Evolutionary conservation across 768 basidiomycete genomes (phyloP).

Genomic region (Megacollybia marginata): DNA sequence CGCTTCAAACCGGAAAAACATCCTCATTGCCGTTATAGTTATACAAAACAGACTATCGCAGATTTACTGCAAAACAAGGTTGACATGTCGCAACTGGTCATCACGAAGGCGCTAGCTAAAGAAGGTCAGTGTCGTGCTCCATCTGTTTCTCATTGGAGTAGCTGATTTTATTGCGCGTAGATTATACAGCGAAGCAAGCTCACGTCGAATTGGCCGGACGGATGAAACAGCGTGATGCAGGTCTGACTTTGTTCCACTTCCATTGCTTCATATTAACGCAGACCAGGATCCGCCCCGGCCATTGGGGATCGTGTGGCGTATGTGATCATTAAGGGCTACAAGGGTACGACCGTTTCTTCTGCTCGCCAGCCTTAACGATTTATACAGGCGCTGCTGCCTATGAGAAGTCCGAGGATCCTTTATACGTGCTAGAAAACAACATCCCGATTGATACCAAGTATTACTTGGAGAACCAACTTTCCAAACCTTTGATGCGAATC

Average conservation of each 20-base stretch:
- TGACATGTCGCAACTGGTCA: conserved; percentile 98
- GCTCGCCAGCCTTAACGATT: too few relatives aligned
- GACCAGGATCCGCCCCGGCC: conserved; percentile 86
- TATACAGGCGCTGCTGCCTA: conserved; percentile 85
- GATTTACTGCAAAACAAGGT: conserved; percentile 94
- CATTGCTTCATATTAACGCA: not conserved
- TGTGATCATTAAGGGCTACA: conserved; percentile 95
- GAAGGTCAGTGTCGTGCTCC: conserved; percentile 38
- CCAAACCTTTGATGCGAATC: conserved; percentile 94
- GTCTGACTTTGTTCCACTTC: conserved; percentile 19
- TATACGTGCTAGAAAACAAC: conserved; percentile 96
- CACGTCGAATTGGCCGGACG: conserved; percentile 93
- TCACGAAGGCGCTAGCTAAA: conserved; percentile 95
- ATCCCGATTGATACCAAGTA: conserved; percentile 97
- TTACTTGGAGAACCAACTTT: conserved; percentile 96
- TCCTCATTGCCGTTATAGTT: conserved; percentile 38
- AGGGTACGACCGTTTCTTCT: conserved; percentile 41
- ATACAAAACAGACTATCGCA: conserved; percentile 88
- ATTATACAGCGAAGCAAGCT: conserved; percentile 93
- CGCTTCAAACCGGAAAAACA: conserved; percentile 1
- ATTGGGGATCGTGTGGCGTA: conserved; percentile 98
- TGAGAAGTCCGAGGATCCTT: conserved; percentile 96
- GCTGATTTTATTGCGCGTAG: conserved; percentile 27
- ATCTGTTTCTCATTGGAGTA: not conserved
- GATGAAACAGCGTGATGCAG: conserved; percentile 95